Base-by-base conservation (phyloP, 2,329 filamentous ascomycete species). In the Erysiphe neolycopersici region DNA sequence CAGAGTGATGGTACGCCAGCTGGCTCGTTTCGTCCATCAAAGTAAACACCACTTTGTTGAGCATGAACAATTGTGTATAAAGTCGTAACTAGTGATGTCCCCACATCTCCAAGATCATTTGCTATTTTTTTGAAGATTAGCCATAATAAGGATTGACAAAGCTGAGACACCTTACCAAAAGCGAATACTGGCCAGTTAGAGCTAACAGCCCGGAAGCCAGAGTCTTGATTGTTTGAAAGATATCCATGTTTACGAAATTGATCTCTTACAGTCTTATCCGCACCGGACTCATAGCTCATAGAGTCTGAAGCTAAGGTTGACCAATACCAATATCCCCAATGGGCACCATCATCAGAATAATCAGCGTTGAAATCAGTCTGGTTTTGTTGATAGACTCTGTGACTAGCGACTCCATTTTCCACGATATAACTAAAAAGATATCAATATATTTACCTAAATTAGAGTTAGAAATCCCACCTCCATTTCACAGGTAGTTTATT, bases 311-410 rank as follows among this genome's bases (percentile, higher is more conserved):
- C 62, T n/a, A 72, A 69, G 3, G 71, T 83, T 12, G 77, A 76
- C 58, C 84, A 83, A 58, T 80, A 73, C 61, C 85, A 70, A 42
- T 70, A 74, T 2, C 83, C 83, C 83, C 83, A 92, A 60, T 83
- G 74, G 51, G 89, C 76, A 40, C 61, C 61, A 45, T 55, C 53
- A 40, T 55, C 53, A 16, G 52, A 44, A 41, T 51, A 54, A 41
- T 55, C 53, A 5, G 46, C 50, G 22, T 55, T 55, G 33, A 55
- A 55, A 37, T 55, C 53, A 42, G 48, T 53, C 35, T 54, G 52
- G 17, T 18, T 48, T 44, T 51, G 47, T 35, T 48, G 48, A 46
- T 46, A 54, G 13, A 44, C 47, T 32, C 47, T 44, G 41, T 55
- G 52, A 32, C 47, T 48, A 2, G 47, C 51, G 33, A 55, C 45